Base-by-base conservation (phyloP, 2,329 filamentous ascomycete species). In the Sporothrix variecibatus region DNA sequence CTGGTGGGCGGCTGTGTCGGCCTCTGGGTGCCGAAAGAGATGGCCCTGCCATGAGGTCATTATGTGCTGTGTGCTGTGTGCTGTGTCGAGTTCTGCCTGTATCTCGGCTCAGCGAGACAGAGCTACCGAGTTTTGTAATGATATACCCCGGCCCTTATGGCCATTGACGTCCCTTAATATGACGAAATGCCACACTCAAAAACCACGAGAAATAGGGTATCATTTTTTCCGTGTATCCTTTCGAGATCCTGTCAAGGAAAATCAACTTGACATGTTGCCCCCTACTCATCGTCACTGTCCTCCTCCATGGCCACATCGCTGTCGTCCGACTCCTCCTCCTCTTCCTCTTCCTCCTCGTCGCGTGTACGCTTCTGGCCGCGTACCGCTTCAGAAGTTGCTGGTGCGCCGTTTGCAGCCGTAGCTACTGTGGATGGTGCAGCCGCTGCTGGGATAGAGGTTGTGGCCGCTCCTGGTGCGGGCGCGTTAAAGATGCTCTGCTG, bases 401-500 rank as follows among this genome's bases (percentile, higher is more conserved):
- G 38, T 0, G 73, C 51, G 3, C 58, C 74, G 87, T 81, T 87
- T 92, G 76, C 40, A 31, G 85, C 15, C 11, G 51, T 5, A 53
- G 72, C 74, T 7, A 64, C 28, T 56, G 40, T 23, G 4, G 71
- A 4, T 34, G 62, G 12, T 23, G 46, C 17, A 17, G 65, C n/a
- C 51, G 74, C 43, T 56, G 82, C 2, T 85, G 80, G 15, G 88
- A 86, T 79, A 89, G 81, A 78, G 80, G 83, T 78, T 80, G 83
- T 76, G 5, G 84, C 81, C 4, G 85, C 80, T 26, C 86, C 88
- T 1, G 89, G 88, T 23, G 84, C 83, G 20, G 90, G 88, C 7
- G 90, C 91, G 80, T 91, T 92, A 85, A 95, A 95, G 78, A 96
- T 94, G 80, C 91, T 93, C 80, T 93, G 92, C 81, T 94, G 92